phyloP scores from a whole-genome alignment of 768 basidiomycete genomes.

The Ramaria rubella region DNA sequence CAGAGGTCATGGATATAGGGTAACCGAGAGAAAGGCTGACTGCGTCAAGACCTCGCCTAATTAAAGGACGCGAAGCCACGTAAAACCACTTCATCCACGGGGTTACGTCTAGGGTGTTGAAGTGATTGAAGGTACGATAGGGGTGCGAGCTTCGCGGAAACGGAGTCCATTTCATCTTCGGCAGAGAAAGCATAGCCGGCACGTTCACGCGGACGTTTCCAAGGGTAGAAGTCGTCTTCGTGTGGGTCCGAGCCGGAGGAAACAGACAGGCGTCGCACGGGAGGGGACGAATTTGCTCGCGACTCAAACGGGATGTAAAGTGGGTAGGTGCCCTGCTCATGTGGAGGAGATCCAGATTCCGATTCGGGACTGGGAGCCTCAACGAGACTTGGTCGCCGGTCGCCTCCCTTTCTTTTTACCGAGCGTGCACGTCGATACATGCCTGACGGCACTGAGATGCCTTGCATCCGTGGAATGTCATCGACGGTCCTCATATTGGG shows the following conservation, averaged over 20 bases:
- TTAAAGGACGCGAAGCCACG: constrained; percentile 9
- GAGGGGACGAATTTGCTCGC: background rate
- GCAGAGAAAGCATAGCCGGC: background rate
- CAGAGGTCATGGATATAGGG: background rate
- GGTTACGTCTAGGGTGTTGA: constrained; percentile 11
- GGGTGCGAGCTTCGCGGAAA: constrained; percentile 1
- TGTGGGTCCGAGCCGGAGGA: background rate
- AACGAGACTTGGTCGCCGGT: background rate
- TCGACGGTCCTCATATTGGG: constrained; percentile 69
- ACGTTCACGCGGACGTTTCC: background rate
- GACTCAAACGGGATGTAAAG: constrained; percentile 4
- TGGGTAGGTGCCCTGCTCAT: constrained; percentile 2
- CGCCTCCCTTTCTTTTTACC: constrained; percentile 38
- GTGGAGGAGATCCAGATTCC: constrained; percentile 1
- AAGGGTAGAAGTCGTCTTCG: constrained; percentile 1
- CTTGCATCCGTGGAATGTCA: constrained; percentile 57
- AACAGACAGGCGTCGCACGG: background rate
- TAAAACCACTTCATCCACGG: constrained; percentile 11
- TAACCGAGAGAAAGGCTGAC: background rate
- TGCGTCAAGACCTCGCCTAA: background rate
- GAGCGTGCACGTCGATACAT: constrained; percentile 75
- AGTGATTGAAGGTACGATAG: constrained; percentile 9
- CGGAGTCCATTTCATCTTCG: background rate
- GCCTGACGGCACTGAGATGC: constrained; percentile 63
- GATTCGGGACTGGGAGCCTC: constrained; percentile 6